Evolutionary conservation across 225 moss, liverwort and hornwort species (phyloP).

Genomic region (Rhytidiadelphus loreus): DNA sequence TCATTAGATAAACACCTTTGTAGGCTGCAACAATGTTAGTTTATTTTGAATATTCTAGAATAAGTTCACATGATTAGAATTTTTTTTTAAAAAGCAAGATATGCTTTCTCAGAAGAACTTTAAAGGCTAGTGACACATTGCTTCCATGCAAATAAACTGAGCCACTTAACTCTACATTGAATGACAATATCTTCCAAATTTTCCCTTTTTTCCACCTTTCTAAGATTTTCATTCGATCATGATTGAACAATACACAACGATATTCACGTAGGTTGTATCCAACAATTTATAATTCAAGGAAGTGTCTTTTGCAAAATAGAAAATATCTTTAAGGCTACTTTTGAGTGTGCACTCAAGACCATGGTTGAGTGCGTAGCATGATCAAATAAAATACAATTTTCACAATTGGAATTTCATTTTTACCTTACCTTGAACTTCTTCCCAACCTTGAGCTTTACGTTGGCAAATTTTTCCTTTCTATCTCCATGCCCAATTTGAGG

Average conservation of each 20-base stretch:
- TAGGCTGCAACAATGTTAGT: not conserved
- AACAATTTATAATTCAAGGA: too few relatives aligned
- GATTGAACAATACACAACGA: too few relatives aligned
- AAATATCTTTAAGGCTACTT: not conserved
- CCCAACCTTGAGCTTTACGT: not conserved
- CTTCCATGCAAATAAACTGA: not conserved
- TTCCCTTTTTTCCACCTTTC: too few relatives aligned
- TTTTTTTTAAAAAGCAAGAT: too few relatives aligned
- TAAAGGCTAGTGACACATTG: not conserved
- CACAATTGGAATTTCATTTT: too few relatives aligned
- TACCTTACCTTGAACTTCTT: too few relatives aligned
- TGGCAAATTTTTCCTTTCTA: too few relatives aligned
- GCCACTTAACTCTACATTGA: not conserved
- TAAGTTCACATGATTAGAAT: not conserved
- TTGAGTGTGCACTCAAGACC: too few relatives aligned
- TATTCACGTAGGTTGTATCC: not conserved
- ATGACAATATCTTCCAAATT: not conserved
- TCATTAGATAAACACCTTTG: not conserved
- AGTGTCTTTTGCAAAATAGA: not conserved
- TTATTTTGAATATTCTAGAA: not conserved
- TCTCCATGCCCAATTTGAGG: too few relatives aligned
- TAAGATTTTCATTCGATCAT: not conserved
- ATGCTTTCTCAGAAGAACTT: not conserved
- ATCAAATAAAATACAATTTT: not conserved
- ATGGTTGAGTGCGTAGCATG: accelerated